These are phyloP conservation scores for Triangularia setosa DNA, from an alignment of 2,329 filamentous ascomycete genomes.

Conservation along the genomic window DNA sequence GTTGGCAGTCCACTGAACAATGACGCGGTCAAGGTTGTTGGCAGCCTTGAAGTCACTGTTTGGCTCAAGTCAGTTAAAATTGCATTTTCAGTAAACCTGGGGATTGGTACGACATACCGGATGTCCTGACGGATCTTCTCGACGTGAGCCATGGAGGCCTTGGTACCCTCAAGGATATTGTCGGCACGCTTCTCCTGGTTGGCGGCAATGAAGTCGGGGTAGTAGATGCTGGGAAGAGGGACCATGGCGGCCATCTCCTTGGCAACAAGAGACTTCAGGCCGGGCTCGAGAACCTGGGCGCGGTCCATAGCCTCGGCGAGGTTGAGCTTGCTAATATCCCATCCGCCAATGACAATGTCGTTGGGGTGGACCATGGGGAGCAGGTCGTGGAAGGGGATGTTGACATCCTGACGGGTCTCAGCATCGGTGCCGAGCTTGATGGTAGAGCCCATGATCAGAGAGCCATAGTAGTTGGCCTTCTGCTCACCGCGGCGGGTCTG, in stretches of 20 bases:
- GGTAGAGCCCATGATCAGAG: constrained; percentile 93
- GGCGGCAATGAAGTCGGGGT: constrained; percentile 97
- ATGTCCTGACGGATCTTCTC: constrained; percentile 93
- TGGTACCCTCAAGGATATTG: constrained; percentile 78
- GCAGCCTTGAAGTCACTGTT: constrained; percentile 75
- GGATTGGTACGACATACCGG: constrained; percentile 41
- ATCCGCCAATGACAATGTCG: constrained; percentile 89
- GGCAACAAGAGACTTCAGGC: constrained; percentile 80
- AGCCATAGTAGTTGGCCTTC: constrained; percentile 95
- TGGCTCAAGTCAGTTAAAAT: constrained; percentile 13
- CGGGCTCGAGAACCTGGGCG: constrained; percentile 91
- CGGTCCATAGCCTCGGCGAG: constrained; percentile 92
- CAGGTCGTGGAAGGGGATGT: constrained; percentile 91
- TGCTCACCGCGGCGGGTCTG: constrained; percentile 87
- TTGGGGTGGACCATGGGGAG: constrained; percentile 97
- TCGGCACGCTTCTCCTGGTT: constrained; percentile 97
- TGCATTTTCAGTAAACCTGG: background rate
- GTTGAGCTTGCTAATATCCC: constrained; percentile 94
- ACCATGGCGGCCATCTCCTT: constrained; percentile 91
- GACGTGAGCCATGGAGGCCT: constrained; percentile 82
- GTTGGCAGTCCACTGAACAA: constrained; percentile 98
- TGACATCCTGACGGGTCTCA: constrained; percentile 82
- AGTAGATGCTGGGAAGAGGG: constrained; percentile 93
- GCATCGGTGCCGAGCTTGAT: constrained; percentile 91
- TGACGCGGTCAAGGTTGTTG: constrained; percentile 87